phyloP scores from a whole-genome alignment of 495 filamentous ascomycete genomes.

The Xylaria telfairii region DNA sequence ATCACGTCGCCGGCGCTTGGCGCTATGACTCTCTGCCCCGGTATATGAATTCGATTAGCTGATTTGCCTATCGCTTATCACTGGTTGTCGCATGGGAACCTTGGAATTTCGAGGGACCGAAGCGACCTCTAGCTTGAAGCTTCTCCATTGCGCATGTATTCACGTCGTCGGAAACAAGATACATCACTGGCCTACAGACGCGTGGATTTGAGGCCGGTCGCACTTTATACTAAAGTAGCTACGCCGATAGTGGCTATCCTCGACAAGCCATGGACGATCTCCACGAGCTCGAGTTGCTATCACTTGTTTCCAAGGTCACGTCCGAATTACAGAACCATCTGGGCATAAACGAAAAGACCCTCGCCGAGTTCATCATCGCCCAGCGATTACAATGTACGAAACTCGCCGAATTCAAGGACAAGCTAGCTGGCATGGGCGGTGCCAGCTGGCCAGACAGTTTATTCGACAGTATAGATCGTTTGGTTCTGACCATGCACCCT shows the following conservation, averaged over 20 bases:
- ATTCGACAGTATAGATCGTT: slow-evolving; percentile 86
- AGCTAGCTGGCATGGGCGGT: slow-evolving; percentile 72
- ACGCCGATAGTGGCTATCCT: not conserved
- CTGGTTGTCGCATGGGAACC: slow-evolving; percentile 5
- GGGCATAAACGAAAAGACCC: slow-evolving; percentile 89
- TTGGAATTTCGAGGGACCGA: slow-evolving; percentile 12
- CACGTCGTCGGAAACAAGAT: not conserved
- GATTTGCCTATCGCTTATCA: slow-evolving; percentile 15
- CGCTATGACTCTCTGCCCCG: not conserved
- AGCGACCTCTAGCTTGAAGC: slow-evolving; percentile 1
- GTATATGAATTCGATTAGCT: not conserved
- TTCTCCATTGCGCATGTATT: not conserved
- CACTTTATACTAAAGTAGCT: not conserved
- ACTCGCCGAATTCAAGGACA: slow-evolving; percentile 71
- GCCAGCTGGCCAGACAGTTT: slow-evolving; percentile 90
- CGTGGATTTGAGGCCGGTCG: not conserved
- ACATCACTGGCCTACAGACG: not conserved
- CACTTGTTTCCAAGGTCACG: slow-evolving; percentile 92
- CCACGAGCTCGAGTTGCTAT: slow-evolving; percentile 86
- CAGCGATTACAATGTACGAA: slow-evolving; percentile 78
- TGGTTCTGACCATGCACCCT: slow-evolving; percentile 90
- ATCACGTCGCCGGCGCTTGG: not conserved
- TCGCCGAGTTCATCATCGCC: slow-evolving; percentile 94
- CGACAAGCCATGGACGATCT: slow-evolving; percentile 72
- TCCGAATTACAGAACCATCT: slow-evolving; percentile 94